Conservation (phyloP, 371 early-diverging fungal genomes). For the Blastocladiella emersonii region DNA sequence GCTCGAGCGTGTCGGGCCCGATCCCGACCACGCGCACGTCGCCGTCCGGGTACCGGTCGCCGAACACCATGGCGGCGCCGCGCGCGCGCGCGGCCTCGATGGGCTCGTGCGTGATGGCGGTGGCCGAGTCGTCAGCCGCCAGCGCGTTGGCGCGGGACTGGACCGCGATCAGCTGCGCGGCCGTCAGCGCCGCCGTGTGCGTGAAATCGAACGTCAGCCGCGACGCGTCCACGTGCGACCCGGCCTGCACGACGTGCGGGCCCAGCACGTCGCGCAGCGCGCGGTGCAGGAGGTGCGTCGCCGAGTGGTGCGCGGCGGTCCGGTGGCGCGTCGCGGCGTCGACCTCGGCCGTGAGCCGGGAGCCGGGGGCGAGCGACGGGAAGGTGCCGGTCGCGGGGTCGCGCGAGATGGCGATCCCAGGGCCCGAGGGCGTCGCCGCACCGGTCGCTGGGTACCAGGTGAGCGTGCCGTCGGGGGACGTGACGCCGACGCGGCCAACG, state of each 20-base stretch:
- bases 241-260: slow-evolving; percentile 51
- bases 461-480: slow-evolving; percentile 32
- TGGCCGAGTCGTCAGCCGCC: slow-evolving; percentile 23
- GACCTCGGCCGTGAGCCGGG: slow-evolving; percentile 28
- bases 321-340: slow-evolving; percentile 40
- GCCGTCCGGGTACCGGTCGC: slow-evolving; percentile 49
- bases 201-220: slow-evolving; percentile 62
- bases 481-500: slow-evolving; percentile 29
- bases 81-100: slow-evolving; percentile 40
- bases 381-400: slow-evolving; percentile 2
- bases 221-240: slow-evolving; percentile 47
- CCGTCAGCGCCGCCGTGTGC: slow-evolving; percentile 37
- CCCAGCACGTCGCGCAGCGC: slow-evolving; percentile 44
- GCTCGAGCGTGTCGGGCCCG: slow-evolving; percentile 40
- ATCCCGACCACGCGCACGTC: slow-evolving; percentile 44
- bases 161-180: slow-evolving; percentile 31
- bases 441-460: slow-evolving; percentile 17
- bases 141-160: slow-evolving; percentile 46
- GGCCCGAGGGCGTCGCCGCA: slow-evolving; percentile 42
- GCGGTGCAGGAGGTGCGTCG: slow-evolving; percentile 59
- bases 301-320: slow-evolving; percentile 57
- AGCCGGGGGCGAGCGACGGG: slow-evolving; percentile 14
- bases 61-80: slow-evolving; percentile 51
- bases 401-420: slow-evolving; percentile 23
- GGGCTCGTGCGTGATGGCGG: slow-evolving; percentile 32